phyloP scores from a whole-genome alignment of 345 rosid species.

The Adansonia digitata region DNA sequence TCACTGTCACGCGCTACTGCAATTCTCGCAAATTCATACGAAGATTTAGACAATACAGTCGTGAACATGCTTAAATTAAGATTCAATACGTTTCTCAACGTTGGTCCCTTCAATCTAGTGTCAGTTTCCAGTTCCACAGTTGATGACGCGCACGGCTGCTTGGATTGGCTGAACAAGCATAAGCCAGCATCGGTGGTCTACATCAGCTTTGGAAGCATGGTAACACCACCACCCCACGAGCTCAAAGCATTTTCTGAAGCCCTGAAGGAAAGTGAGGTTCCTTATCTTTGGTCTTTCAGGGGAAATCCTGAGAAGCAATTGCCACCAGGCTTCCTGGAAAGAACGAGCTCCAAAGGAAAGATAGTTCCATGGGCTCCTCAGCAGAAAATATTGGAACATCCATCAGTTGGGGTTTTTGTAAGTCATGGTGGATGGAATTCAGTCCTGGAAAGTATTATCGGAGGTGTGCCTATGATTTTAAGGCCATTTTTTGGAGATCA shows the following conservation, averaged over 20 bases:
- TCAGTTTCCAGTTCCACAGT: slow-evolving; percentile 3
- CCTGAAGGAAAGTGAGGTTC: slow-evolving; percentile 27
- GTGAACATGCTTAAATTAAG: slow-evolving; percentile 25
- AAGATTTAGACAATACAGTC: slow-evolving; percentile 31
- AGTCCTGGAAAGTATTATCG: slow-evolving; percentile 35
- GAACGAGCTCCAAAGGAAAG: slow-evolving; percentile 30
- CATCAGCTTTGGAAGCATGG: slow-evolving; percentile 59
- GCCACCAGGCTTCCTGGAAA: slow-evolving; percentile 32
- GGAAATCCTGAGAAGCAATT: slow-evolving; percentile 20
- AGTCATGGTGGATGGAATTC: slow-evolving; percentile 73
- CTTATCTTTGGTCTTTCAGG: slow-evolving; percentile 67
- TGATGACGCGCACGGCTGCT: slow-evolving; percentile 37
- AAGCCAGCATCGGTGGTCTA: slow-evolving; percentile 42
- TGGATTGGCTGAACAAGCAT: slow-evolving; percentile 47
- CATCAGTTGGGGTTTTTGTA: slow-evolving; percentile 45
- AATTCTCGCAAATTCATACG: slow-evolving; percentile 35
- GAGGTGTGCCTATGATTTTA: slow-evolving; percentile 48
- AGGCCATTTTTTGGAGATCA: slow-evolving; percentile 57
- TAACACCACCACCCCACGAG: slow-evolving; percentile 40
- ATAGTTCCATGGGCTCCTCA: slow-evolving; percentile 70
- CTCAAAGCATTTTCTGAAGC: slow-evolving; percentile 44
- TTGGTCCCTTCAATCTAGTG: slow-evolving; percentile 37
- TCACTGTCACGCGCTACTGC: slow-evolving; percentile 35
- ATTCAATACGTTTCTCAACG: slow-evolving; percentile 28
- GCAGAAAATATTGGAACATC: slow-evolving; percentile 33